These are phyloP conservation scores for Cetraspora pellucida DNA, from an alignment of 192 early-diverging fungal genomes.

Conservation along the genomic window DNA sequence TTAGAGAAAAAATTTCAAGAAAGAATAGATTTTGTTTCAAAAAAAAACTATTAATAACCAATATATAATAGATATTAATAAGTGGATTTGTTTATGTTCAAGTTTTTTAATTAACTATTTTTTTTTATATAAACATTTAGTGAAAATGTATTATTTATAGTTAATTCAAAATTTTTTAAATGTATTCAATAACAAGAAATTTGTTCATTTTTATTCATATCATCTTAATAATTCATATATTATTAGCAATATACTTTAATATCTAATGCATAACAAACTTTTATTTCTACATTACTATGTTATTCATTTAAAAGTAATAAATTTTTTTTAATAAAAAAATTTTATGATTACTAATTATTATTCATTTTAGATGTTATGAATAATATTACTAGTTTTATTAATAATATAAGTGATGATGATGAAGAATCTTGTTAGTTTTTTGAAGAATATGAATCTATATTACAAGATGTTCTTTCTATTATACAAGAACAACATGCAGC, in stretches of 20 bases:
- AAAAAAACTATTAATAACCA: neutral
- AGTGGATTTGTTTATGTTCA: neutral
- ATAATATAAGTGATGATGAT: neutral
- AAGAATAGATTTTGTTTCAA: neutral
- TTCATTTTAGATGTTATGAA: neutral
- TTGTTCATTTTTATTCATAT: neutral
- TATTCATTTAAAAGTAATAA: neutral
- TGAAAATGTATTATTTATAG: neutral
- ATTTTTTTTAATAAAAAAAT: neutral
- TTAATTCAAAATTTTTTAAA: neutral
- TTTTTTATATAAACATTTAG: neutral
- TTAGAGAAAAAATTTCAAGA: conserved; percentile 1
- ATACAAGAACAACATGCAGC: neutral
- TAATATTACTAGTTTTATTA: neutral
- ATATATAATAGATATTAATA: neutral
- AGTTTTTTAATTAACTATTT: neutral
- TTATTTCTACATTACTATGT: neutral
- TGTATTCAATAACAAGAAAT: neutral
- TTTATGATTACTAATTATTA: too few species aligned
- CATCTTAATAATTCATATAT: neutral
- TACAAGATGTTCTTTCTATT: neutral
- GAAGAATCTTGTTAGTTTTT: neutral
- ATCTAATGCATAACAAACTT: neutral
- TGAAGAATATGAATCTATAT: neutral
- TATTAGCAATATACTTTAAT: neutral